Percentiles rank a stretch among this genome's conserved stretches.
Evolutionary conservation across 2,329 filamentous ascomycete species (phyloP).

Genomic region (Davidsoniella eucalypti): DNA sequence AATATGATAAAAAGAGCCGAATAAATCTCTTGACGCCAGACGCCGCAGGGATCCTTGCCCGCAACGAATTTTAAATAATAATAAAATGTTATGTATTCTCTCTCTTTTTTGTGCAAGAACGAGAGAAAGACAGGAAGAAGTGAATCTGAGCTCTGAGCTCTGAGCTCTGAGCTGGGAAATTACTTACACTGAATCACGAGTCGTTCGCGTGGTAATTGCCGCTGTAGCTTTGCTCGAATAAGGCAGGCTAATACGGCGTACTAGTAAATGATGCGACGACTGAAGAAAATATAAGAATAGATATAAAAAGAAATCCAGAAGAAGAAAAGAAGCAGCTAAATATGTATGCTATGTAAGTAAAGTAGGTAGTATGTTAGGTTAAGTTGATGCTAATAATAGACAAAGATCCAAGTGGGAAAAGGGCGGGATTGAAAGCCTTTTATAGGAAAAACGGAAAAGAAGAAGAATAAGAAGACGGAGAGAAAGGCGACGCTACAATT

Average conservation of each 20-base stretch:
- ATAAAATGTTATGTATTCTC: too few relatives aligned
- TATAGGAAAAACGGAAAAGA: background rate
- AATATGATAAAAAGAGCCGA: too few relatives aligned
- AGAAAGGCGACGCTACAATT: background rate
- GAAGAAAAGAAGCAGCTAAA: background rate
- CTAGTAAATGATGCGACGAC: background rate
- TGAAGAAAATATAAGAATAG: background rate
- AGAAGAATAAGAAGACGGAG: background rate
- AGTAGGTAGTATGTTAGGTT: background rate
- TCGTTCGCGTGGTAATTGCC: background rate
- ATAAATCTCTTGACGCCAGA: too few relatives aligned
- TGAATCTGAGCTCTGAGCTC: too few relatives aligned
- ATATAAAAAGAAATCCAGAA: background rate
- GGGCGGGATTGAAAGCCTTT: background rate
- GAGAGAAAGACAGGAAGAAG: too few relatives aligned
- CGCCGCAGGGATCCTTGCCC: too few relatives aligned
- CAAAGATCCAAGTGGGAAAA: slow-evolving; percentile 1
- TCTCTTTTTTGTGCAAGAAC: background rate
- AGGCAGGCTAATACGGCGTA: background rate
- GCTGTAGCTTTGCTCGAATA: background rate
- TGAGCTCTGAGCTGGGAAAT: too few relatives aligned
- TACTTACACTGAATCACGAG: background rate
- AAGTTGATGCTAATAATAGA: background rate
- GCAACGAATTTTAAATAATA: too few relatives aligned
- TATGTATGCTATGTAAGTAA: background rate